phyloP scores from a whole-genome alignment of 2,329 filamentous ascomycete genomes.

The Diaporthe helianthi region DNA sequence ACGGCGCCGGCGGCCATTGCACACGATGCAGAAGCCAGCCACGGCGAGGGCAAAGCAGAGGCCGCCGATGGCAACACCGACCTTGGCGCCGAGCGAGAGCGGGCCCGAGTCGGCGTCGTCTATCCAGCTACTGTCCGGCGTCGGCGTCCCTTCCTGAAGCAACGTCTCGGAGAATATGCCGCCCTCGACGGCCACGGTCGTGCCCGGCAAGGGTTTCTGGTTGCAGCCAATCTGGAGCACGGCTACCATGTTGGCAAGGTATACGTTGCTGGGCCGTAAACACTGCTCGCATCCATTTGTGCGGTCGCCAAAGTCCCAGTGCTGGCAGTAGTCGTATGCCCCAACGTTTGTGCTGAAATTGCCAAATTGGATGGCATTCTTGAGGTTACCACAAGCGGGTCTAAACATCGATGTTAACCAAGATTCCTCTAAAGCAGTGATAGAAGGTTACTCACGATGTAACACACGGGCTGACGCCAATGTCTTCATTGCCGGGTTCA shows the following conservation, averaged over 20 bases:
- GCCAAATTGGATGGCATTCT: conserved; percentile 54
- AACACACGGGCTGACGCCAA: conserved; percentile 55
- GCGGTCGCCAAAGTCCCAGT: conserved; percentile 56
- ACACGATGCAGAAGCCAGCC: conserved; percentile 60
- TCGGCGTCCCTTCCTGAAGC: conserved; percentile 59
- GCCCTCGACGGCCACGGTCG: conserved; percentile 58
- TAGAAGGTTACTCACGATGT: conserved; percentile 53
- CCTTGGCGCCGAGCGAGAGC: conserved; percentile 60
- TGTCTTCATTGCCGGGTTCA: conserved; percentile 50
- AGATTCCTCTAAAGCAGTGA: background rate
- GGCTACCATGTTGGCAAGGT: conserved; percentile 61
- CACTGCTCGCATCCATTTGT: conserved; percentile 60
- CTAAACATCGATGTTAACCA: conserved; percentile 46
- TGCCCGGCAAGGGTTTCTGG: conserved; percentile 56
- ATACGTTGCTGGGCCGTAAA: conserved; percentile 47
- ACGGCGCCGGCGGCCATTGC: conserved; percentile 62
- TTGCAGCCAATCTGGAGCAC: conserved; percentile 63
- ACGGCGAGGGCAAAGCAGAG: conserved; percentile 56
- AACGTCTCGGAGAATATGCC: conserved; percentile 56
- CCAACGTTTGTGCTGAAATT: conserved; percentile 55
- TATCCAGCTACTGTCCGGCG: conserved; percentile 47
- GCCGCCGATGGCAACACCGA: conserved; percentile 63
- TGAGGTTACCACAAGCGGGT: conserved; percentile 59
- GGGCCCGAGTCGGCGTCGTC: conserved; percentile 54
- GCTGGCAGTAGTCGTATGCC: conserved; percentile 61